Percentiles rank a stretch among this genome's conserved stretches.
phyloP scores from a whole-genome alignment of 116 monocot species.

The Zostera marina region DNA sequence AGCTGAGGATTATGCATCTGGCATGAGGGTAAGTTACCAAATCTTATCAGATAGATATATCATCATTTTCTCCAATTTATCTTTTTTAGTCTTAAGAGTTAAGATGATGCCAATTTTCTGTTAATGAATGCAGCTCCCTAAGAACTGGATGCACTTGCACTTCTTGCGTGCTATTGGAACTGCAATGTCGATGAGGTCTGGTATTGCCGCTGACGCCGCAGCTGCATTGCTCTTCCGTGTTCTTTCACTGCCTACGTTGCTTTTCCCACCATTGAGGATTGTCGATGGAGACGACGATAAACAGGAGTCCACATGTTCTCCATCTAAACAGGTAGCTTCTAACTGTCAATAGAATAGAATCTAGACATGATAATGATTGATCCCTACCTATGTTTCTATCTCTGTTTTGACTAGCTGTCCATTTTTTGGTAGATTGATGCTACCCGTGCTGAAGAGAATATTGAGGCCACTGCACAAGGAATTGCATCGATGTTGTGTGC shows the following conservation, averaged over 20 bases:
- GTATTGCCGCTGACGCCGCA: constrained; percentile 94
- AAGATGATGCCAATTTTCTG: background rate
- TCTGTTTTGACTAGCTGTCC: background rate
- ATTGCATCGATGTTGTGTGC: constrained; percentile 95
- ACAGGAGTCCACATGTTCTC: constrained; percentile 50
- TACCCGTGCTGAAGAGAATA: constrained; percentile 59
- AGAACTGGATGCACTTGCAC: constrained; percentile 97
- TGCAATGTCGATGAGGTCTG: constrained; percentile 94
- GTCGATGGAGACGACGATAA: constrained; percentile 63
- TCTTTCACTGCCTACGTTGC: constrained; percentile 82
- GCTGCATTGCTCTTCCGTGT: constrained; percentile 94
- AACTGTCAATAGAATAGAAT: background rate
- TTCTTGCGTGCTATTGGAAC: constrained; percentile 94
- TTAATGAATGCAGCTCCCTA: constrained; percentile 43
- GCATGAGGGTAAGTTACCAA: constrained; percentile 61
- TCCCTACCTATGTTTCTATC: background rate
- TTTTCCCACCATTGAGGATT: constrained; percentile 78
- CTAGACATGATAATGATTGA: background rate
- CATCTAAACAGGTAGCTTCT: constrained; percentile 52
- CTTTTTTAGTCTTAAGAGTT: background rate
- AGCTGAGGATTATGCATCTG: constrained; percentile 88
- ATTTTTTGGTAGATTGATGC: constrained; percentile 36
- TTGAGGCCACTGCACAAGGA: constrained; percentile 95
- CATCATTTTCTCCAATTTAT: background rate
- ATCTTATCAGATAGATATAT: background rate